Base-by-base conservation (phyloP, 2,329 filamentous ascomycete species). In the Ophiocordyceps camponoti-saundersi region DNA sequence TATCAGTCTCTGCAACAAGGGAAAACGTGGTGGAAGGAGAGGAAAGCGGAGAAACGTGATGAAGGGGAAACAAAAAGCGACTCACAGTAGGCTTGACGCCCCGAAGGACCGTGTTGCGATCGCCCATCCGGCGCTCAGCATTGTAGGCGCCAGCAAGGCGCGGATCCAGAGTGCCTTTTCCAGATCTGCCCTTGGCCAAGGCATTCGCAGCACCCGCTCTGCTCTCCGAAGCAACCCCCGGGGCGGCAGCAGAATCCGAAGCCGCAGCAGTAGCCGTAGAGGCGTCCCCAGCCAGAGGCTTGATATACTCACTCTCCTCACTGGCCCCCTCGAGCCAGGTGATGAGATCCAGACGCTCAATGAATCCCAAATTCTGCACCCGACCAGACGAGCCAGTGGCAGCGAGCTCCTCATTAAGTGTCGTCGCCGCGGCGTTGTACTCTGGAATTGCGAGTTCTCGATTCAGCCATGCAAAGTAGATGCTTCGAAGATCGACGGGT, bases 381-480 rank as follows among this genome's bases (percentile, higher is more conserved):
- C 79, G 78, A 48, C 80, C 80, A 20, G 70, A 69, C 12, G 71
- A 71, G 18, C 75, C 78, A 1, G 69, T 70, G 12, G 73, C 75
- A 4, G 69, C 71, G 30, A 95, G 71, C 58, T 87, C 80, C 45
- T 85, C 80, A 61, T 94, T 94, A 48, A 96, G 72, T 54, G 80
- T 73, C 56, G 84, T 80, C 15, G 86, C 85, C 0, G 83, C 82
- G 23, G 83, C 78, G 64, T 95, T 92, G 72, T 96, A 96, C 56
- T 94, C 87, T 12, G 85, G 84, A 53, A 94, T 88, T 47, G 83
- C 79, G 47, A 83, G 79, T 67, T 96, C 90, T 63, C 88, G 87
- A 66, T 95, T 93, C 57, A 85, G 73, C 87, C 88, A 98, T 48
- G 88, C 88, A 60, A 96, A 95, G 70, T 90, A 95, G 65, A 95